Percentiles rank a stretch among this genome's conserved stretches.
These are phyloP conservation scores for Leccinum aurantiacum DNA, from an alignment of 768 basidiomycete species.

Conservation along the genomic window DNA sequence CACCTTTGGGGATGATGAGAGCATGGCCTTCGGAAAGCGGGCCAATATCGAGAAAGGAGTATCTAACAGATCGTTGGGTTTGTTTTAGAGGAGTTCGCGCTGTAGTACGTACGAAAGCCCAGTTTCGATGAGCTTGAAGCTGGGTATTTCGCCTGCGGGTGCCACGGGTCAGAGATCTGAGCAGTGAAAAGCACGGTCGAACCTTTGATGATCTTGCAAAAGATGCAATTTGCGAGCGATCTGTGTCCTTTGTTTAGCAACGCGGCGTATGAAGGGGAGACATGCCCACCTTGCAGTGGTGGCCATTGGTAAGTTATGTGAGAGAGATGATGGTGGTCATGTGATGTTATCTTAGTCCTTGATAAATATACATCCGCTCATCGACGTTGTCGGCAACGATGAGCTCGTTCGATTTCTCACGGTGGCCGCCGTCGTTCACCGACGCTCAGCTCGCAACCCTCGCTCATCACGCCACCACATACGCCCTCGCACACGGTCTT, in stretches of 20 bases:
- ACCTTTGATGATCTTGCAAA: slow-evolving; percentile 97
- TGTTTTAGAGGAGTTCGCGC: background rate
- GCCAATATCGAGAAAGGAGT: slow-evolving; percentile 90
- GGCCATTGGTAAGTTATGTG: slow-evolving; percentile 10
- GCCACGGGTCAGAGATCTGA: background rate
- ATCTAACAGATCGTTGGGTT: slow-evolving; percentile 39
- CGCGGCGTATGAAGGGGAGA: fast-evolving
- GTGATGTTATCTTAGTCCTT: background rate
- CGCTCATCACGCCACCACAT: slow-evolving; percentile 69
- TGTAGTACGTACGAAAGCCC: slow-evolving; percentile 54
- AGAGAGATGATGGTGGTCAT: background rate
- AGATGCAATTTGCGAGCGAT: slow-evolving; percentile 69
- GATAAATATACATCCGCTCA: background rate
- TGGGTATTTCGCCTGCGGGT: slow-evolving; percentile 79
- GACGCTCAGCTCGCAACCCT: slow-evolving; percentile 58
- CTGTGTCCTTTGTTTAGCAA: slow-evolving; percentile 33
- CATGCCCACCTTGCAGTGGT: slow-evolving; percentile 21
- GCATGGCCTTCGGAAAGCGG: slow-evolving; percentile 91
- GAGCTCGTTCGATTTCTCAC: slow-evolving; percentile 45
- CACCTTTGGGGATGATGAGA: slow-evolving; percentile 92
- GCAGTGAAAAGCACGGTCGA: slow-evolving; percentile 1
- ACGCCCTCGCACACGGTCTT: slow-evolving; percentile 82
- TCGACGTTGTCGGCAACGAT: slow-evolving; percentile 9
- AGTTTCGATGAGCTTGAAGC: slow-evolving; percentile 81
- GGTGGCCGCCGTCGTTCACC: slow-evolving; percentile 77